A percentile compares a stretch with the other conserved stretches of the same genome.
Conservation (phyloP, 2,329 filamentous ascomycete species). For the Incumbomyces delicatus region DNA sequence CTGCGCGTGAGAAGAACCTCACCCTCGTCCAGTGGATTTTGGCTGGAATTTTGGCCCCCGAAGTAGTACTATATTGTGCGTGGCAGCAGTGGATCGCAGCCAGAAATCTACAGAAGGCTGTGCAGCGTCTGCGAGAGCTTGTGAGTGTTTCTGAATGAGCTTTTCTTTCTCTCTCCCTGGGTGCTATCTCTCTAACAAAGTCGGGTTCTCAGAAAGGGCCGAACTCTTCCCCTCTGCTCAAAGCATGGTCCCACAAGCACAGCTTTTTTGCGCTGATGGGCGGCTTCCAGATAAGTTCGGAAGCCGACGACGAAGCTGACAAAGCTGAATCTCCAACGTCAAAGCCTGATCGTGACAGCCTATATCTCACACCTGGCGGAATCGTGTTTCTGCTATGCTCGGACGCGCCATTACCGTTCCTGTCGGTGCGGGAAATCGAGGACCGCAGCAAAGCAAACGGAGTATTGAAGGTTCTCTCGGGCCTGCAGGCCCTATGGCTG, state of each 20-base stretch:
- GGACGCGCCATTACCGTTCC: background rate
- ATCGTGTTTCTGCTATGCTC: background rate
- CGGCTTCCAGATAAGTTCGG: conserved; percentile 7
- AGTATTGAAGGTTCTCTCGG: conserved; percentile 8
- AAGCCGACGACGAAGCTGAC: background rate
- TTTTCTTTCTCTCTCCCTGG: no score
- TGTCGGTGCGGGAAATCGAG: conserved; percentile 7
- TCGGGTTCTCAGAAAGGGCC: background rate
- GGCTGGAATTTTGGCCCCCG: no score
- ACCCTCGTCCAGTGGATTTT: no score
- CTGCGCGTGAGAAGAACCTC: background rate
- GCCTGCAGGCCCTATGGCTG: conserved; percentile 6
- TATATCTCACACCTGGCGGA: background rate
- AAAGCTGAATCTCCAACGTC: background rate
- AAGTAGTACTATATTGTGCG: background rate
- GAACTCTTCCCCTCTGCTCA: background rate
- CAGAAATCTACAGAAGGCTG: background rate
- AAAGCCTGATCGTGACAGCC: no score
- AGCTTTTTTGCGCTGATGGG: conserved; percentile 9
- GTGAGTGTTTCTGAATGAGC: background rate
- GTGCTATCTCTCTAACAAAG: no score
- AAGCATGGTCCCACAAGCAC: conserved; percentile 8
- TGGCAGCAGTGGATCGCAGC: conserved; percentile 10
- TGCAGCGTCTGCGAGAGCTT: background rate
- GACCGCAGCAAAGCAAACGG: conserved; percentile 12